Evolutionary conservation across 83 land plant species (phyloP).

Genomic region (Picea mariana): DNA sequence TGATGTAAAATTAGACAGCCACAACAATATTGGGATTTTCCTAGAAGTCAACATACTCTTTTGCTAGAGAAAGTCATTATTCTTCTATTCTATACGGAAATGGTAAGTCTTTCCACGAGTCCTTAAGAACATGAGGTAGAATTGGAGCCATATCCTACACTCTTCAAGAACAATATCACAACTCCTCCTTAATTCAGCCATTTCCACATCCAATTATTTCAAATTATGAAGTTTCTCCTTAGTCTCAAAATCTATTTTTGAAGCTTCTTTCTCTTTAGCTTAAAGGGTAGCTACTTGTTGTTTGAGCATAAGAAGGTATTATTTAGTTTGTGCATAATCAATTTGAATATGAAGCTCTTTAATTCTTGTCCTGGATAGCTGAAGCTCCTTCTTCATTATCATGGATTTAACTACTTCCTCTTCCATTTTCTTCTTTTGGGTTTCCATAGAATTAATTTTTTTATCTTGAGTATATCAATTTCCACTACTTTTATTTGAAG

Average conservation of each 20-base stretch:
- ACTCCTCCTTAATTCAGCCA: constrained; percentile 44
- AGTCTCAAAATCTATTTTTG: constrained; percentile 37
- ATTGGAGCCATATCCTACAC: too few relatives aligned
- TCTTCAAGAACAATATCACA: too few relatives aligned
- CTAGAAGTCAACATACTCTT: too few relatives aligned
- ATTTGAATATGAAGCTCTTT: constrained; percentile 61
- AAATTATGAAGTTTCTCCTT: constrained; percentile 46
- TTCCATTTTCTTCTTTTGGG: constrained; percentile 60
- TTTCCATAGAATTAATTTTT: constrained; percentile 67
- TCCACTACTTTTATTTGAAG: constrained; percentile 57
- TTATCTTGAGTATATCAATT: constrained; percentile 45
- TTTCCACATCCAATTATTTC: constrained; percentile 53
- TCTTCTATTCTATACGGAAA: too few relatives aligned
- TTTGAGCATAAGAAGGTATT: constrained; percentile 47
- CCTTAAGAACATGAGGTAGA: too few relatives aligned
- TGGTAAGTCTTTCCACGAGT: too few relatives aligned
- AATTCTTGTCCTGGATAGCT: constrained; percentile 48
- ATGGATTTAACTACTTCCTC: constrained; percentile 33
- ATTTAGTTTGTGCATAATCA: constrained; percentile 58
- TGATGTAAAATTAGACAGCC: too few relatives aligned
- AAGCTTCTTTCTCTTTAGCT: constrained; percentile 28
- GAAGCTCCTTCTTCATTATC: background rate
- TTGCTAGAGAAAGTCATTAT: too few relatives aligned
- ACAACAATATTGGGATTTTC: too few relatives aligned
- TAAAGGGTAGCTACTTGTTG: constrained; percentile 30